phyloP scores from a whole-genome alignment of 331 rosid species.

The Ulmus americana region DNA sequence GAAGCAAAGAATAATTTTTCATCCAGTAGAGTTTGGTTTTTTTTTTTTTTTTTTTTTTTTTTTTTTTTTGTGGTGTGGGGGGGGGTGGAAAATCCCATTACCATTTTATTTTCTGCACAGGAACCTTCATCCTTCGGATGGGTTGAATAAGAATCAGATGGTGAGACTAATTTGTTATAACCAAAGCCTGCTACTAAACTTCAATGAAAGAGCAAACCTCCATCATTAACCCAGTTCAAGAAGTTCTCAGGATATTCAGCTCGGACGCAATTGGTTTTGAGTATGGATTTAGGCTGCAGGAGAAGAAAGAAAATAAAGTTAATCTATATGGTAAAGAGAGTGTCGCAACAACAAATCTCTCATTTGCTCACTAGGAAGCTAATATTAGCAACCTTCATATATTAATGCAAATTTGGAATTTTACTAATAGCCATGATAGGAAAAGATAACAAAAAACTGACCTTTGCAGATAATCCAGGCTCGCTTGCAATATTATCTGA shows the following conservation, averaged over 20 bases:
- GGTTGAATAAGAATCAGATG: conserved; percentile 25
- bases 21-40: conserved; percentile 26
- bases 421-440: neutral
- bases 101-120: conserved; percentile 52
- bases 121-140: conserved; percentile 70
- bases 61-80: too few relatives aligned
- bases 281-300: conserved; percentile 31
- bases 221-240: conserved; percentile 54
- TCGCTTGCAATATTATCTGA: conserved; percentile 61
- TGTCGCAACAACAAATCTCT: too few relatives aligned
- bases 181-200: conserved; percentile 23
- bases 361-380: too few relatives aligned
- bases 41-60: neutral
- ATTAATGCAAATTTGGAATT: too few relatives aligned
- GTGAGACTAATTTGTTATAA: conserved; percentile 12
- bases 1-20: conserved; percentile 22
- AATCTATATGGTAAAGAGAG: too few relatives aligned
- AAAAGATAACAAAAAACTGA: conserved; percentile 24
- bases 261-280: conserved; percentile 7
- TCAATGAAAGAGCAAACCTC: conserved; percentile 44
- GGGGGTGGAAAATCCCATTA: conserved; percentile 23
- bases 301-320: too few relatives aligned
- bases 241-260: conserved; percentile 35
- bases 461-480: conserved; percentile 54
- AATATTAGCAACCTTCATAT: too few relatives aligned